These are phyloP conservation scores for Tuber microsphaerosporum DNA, from an alignment of 495 filamentous ascomycete species.

Conservation along the genomic window DNA sequence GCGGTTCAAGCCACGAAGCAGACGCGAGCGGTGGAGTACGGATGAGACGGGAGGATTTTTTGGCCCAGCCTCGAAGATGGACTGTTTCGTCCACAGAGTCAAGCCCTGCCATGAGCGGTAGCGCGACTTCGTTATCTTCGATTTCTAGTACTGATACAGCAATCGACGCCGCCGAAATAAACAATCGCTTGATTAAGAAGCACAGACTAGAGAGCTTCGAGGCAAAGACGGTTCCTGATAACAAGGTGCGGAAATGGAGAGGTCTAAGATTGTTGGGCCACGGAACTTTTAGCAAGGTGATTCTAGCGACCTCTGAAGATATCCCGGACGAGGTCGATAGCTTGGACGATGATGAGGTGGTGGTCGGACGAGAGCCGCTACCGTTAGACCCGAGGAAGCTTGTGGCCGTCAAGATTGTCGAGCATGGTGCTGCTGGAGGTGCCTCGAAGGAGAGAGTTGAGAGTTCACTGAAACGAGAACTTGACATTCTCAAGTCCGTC, in stretches of 20 bases:
- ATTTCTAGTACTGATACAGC: constrained; percentile 38
- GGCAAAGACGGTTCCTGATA: constrained; percentile 53
- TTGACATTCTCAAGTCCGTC: constrained; percentile 81
- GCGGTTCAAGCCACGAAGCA: constrained; percentile 44
- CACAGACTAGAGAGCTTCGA: constrained; percentile 55
- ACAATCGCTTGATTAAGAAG: constrained; percentile 38
- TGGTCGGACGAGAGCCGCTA: constrained; percentile 45
- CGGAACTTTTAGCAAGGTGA: constrained; percentile 90
- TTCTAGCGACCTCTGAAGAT: constrained; percentile 66
- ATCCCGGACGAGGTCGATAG: constrained; percentile 42
- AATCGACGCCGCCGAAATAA: constrained; percentile 27
- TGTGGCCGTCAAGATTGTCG: constrained; percentile 91
- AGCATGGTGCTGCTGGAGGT: constrained; percentile 85
- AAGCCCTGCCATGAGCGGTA: constrained; percentile 41
- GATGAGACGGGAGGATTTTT: constrained; percentile 41
- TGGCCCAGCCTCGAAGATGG: constrained; percentile 50
- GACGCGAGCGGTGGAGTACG: constrained; percentile 53
- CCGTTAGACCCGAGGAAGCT: constrained; percentile 56
- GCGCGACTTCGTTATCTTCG: constrained; percentile 42
- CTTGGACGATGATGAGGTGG: constrained; percentile 42
- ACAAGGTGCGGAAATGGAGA: constrained; percentile 60
- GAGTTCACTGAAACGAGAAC: constrained; percentile 83
- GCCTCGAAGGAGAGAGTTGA: constrained; percentile 78
- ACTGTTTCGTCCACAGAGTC: constrained; percentile 43
- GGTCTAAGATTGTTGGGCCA: constrained; percentile 75